Evolutionary conservation across 1,284 basidiomycete species (phyloP).

Genomic region (Laetiporus sulphureus): DNA sequence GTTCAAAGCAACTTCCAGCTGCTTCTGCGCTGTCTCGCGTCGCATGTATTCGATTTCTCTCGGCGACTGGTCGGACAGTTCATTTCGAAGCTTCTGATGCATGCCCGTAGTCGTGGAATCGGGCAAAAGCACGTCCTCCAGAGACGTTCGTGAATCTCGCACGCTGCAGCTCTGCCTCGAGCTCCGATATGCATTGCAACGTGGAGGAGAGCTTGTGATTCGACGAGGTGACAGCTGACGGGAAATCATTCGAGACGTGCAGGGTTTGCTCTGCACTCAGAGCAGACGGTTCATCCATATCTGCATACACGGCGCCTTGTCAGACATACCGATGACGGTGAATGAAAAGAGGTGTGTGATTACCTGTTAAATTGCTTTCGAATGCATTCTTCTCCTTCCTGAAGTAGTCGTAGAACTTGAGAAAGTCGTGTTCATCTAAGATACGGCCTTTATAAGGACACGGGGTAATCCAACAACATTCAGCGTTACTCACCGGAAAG

Average conservation of each 20-base stretch:
- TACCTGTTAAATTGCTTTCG: conserved; percentile 1
- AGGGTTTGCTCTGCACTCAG: neutral
- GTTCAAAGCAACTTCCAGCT: neutral
- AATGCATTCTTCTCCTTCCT: neutral
- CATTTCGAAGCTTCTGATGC: too few relatives aligned
- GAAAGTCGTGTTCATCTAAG: neutral
- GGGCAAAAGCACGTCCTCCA: neutral
- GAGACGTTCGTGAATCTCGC: neutral
- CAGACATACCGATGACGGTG: too few relatives aligned
- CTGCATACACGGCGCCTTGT: too few relatives aligned
- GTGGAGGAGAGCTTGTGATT: conserved; percentile 2
- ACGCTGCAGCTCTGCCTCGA: conserved; percentile 3
- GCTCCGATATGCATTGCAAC: conserved; percentile 2
- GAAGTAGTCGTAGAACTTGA: neutral
- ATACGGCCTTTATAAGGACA: too few relatives aligned
- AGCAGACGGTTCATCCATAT: too few relatives aligned
- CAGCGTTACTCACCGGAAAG: neutral
- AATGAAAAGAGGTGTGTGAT: too few relatives aligned
- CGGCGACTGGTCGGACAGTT: too few relatives aligned
- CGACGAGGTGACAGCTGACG: neutral
- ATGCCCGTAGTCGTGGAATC: neutral
- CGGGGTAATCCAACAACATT: too few relatives aligned
- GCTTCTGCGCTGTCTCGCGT: neutral
- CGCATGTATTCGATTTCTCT: too few relatives aligned
- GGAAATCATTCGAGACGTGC: neutral